phyloP scores from a whole-genome alignment of 2,329 filamentous ascomycete genomes.

The Aspergillus caelatus region DNA sequence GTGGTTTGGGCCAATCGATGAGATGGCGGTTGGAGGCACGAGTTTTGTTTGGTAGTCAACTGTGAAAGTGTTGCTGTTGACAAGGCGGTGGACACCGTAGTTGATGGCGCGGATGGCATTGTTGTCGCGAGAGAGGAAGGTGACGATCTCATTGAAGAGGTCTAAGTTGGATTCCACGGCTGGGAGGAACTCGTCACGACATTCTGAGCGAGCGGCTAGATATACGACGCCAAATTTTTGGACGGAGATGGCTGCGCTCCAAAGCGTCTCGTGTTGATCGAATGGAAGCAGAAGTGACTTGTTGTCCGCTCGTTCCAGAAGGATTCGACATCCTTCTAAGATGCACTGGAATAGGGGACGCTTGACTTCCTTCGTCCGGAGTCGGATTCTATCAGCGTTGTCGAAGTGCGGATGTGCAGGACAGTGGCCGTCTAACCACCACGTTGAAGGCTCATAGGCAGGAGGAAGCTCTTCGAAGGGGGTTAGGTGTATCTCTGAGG shows the following conservation, averaged over 20 bases:
- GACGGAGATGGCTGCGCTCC: not conserved
- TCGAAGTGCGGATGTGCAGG: not conserved
- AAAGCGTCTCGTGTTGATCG: not conserved
- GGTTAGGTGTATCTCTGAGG: not conserved
- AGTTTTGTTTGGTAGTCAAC: not conserved
- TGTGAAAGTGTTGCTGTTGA: not conserved
- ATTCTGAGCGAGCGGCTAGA: not conserved
- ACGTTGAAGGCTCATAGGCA: not conserved
- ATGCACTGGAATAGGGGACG: not conserved
- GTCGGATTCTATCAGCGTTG: not conserved
- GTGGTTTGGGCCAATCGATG: not conserved
- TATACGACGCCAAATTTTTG: not conserved
- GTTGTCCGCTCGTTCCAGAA: not conserved
- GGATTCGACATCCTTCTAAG: not conserved
- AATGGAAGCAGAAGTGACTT: not conserved
- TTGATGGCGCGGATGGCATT: not conserved
- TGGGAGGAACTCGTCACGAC: not conserved
- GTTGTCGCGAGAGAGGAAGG: not conserved
- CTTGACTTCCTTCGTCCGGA: not conserved
- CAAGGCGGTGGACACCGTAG: not conserved
- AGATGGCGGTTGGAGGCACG: not conserved
- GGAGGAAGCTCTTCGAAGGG: not conserved
- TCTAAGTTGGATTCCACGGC: not conserved
- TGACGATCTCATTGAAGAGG: not conserved
- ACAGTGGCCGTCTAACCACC: not conserved